phyloP scores from a whole-genome alignment of 345 rosid genomes.

The Citrus cavaleriei region DNA sequence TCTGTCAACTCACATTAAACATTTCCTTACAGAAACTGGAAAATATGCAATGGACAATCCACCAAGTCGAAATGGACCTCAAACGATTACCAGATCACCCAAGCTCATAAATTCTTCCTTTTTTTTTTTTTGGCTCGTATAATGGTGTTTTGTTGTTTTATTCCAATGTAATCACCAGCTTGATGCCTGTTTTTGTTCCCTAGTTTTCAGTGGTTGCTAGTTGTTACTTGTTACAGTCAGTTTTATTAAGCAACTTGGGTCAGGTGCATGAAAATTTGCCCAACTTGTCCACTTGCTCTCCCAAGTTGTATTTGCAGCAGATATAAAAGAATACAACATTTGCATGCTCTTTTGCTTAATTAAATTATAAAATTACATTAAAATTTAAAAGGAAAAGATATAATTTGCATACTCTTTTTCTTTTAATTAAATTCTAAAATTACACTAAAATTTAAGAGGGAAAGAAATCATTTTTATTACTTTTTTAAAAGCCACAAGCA shows the following conservation, averaged over 20 bases:
- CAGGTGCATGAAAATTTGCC: neutral
- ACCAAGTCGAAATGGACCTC: conserved; percentile 92
- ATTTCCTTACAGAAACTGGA: conserved; percentile 66
- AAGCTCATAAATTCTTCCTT: conserved; percentile 20
- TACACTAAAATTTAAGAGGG: too few species aligned
- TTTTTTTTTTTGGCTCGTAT: neutral
- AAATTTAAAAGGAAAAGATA: too few species aligned
- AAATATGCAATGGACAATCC: conserved; percentile 95
- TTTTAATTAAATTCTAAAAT: too few species aligned
- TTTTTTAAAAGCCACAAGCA: neutral
- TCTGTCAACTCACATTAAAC: conserved; percentile 12
- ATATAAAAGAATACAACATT: too few species aligned
- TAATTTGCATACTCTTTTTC: too few species aligned
- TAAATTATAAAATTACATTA: too few species aligned
- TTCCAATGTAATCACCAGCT: neutral
- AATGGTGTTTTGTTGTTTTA: neutral
- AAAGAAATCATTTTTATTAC: too few species aligned
- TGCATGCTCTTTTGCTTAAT: too few species aligned
- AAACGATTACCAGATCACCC: conserved; percentile 58
- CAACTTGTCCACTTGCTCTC: neutral
- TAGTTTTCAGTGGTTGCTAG: neutral
- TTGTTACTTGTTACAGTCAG: neutral
- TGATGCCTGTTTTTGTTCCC: neutral
- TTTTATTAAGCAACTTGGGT: neutral
- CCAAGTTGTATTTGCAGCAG: neutral